These are phyloP conservation scores for Phytophthora aleatoria DNA, from an alignment of 352 stramenopile species.

Conservation along the genomic window DNA sequence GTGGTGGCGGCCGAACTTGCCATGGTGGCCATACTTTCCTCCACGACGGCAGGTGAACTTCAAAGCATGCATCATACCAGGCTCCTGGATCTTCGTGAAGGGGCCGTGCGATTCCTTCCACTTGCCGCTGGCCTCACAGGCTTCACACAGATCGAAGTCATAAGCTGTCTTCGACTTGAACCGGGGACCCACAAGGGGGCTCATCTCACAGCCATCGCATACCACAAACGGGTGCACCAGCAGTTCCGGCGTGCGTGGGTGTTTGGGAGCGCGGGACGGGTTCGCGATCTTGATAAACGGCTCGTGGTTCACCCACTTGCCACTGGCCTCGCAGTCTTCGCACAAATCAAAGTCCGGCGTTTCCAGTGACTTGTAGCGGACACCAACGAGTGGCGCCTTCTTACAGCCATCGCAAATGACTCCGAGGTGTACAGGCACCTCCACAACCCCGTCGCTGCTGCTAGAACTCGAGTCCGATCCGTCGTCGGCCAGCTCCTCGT, in stretches of 20 bases:
- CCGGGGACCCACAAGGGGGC: slow-evolving; percentile 59
- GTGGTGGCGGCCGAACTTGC: slow-evolving; percentile 23
- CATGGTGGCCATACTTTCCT: slow-evolving; percentile 29
- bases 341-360: slow-evolving; percentile 82
- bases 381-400: slow-evolving; percentile 55
- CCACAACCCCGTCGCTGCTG: slow-evolving; percentile 14
- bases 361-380: slow-evolving; percentile 84
- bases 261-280: slow-evolving; percentile 54
- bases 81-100: slow-evolving; percentile 54
- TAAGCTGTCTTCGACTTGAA: slow-evolving; percentile 67
- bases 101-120: slow-evolving; percentile 58
- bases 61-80: slow-evolving; percentile 31
- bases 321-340: slow-evolving; percentile 63
- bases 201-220: slow-evolving; percentile 69
- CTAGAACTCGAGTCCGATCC: slow-evolving; percentile 33
- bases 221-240: slow-evolving; percentile 56
- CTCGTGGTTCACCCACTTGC: slow-evolving; percentile 48
- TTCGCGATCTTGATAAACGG: slow-evolving; percentile 85
- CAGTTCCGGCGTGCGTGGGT: slow-evolving; percentile 31
- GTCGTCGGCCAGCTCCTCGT: slow-evolving; percentile 32
- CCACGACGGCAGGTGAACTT: slow-evolving; percentile 40
- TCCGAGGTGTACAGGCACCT: slow-evolving; percentile 36
- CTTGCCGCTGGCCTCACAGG: slow-evolving; percentile 49
- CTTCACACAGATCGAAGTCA: slow-evolving; percentile 77
- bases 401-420: slow-evolving; percentile 65